phyloP scores from a whole-genome alignment of 345 rosid genomes.

The Abelmoschus esculentus region DNA sequence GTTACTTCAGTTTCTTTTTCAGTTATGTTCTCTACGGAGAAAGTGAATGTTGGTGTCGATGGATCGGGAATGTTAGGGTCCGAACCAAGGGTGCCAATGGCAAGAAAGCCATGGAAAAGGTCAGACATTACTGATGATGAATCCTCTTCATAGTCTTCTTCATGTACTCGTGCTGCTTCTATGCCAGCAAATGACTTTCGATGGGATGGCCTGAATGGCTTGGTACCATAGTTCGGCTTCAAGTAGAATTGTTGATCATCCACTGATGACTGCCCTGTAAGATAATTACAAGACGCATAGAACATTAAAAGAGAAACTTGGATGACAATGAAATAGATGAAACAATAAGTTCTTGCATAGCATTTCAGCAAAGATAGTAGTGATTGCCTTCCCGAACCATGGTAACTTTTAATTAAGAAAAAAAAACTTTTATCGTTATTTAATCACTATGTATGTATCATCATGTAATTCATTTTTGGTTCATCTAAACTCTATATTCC shows the following conservation, averaged over 20 bases:
- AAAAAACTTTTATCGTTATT: background rate
- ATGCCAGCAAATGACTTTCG: conserved; percentile 46
- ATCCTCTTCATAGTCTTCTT: conserved; percentile 39
- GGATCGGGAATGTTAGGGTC: conserved; percentile 39
- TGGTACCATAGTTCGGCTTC: conserved; percentile 37
- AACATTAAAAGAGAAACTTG: conserved; percentile 4
- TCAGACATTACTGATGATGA: conserved; percentile 44
- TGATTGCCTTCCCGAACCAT: too few relatives aligned
- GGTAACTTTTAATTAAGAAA: background rate
- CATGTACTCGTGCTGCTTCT: conserved; percentile 39
- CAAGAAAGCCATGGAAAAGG: conserved; percentile 71
- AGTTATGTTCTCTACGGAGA: conserved; percentile 54
- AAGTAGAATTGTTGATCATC: conserved; percentile 47
- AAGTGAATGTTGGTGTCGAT: conserved; percentile 59
- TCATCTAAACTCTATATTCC: conserved; percentile 5
- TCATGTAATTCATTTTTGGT: background rate
- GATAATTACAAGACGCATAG: conserved; percentile 39
- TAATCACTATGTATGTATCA: background rate
- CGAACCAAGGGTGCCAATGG: conserved; percentile 70
- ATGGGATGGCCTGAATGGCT: conserved; percentile 29
- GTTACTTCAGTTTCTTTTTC: conserved; percentile 65
- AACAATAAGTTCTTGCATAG: background rate
- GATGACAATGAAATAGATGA: background rate
- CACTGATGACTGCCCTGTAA: conserved; percentile 47
- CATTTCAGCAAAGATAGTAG: too few relatives aligned